phyloP scores from a whole-genome alignment of 2,329 filamentous ascomycete genomes.

The Cercospora sesami region DNA sequence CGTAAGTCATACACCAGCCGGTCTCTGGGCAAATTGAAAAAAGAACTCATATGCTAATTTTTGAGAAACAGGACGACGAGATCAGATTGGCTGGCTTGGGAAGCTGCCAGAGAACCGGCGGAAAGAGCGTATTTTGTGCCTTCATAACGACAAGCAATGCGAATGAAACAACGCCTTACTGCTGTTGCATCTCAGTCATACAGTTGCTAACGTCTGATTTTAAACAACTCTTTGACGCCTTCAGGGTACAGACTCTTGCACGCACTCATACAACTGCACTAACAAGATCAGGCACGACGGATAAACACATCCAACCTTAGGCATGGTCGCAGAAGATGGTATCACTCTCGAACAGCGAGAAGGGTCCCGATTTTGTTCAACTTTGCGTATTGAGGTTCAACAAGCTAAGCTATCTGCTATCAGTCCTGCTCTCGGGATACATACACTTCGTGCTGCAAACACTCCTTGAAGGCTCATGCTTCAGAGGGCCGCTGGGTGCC shows the following conservation, averaged over 20 bases:
- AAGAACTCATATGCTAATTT: conserved; percentile 27
- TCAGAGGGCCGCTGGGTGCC: too few relatives aligned
- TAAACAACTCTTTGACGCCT: not conserved
- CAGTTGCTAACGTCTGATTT: not conserved
- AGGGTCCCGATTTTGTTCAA: not conserved
- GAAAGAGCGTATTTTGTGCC: conserved; percentile 56
- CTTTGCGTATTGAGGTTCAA: not conserved
- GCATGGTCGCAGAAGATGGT: not conserved
- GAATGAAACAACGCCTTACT: not conserved
- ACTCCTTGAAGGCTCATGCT: too few relatives aligned
- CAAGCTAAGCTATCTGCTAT: not conserved
- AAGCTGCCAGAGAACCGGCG: conserved; percentile 68
- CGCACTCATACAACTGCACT: not conserved
- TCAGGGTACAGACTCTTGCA: not conserved
- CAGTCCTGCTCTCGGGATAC: not conserved
- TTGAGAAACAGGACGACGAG: conserved; percentile 70
- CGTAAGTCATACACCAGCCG: conserved; percentile 57
- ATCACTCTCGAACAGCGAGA: not conserved
- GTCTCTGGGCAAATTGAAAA: not conserved
- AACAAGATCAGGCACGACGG: not conserved
- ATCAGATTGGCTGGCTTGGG: conserved; percentile 98
- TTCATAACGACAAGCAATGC: conserved; percentile 20
- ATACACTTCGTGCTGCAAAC: not conserved
- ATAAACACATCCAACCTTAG: not conserved
- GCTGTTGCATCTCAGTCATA: not conserved